Percentiles rank a stretch among this genome's conserved stretches.
phyloP scores from a whole-genome alignment of 768 basidiomycete species.

The Lactarius sp. region DNA sequence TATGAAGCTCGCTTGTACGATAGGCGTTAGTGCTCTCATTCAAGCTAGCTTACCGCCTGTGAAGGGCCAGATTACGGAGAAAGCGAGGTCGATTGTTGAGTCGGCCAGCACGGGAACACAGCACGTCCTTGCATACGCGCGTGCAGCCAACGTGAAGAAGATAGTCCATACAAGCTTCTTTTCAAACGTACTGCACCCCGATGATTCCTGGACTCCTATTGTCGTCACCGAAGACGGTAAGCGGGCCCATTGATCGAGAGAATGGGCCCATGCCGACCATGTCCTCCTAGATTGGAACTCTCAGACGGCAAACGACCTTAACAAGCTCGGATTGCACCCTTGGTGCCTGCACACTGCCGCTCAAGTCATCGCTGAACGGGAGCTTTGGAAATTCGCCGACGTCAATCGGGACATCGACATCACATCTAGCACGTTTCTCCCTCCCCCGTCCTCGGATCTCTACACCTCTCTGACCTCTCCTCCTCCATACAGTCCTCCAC shows the following conservation, averaged over 20 bases:
- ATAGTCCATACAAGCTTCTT: slow-evolving; percentile 12
- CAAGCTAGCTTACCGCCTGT: background rate
- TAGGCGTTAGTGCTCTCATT: slow-evolving; percentile 8
- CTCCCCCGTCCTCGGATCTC: too few species aligned
- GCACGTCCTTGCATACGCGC: slow-evolving; percentile 9
- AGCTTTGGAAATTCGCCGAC: slow-evolving; percentile 19
- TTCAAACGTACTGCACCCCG: slow-evolving; percentile 13
- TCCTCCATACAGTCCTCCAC: slow-evolving; percentile 3
- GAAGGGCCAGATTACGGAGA: background rate
- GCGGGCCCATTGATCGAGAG: background rate
- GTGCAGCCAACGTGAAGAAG: slow-evolving; percentile 13
- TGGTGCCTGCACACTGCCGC: slow-evolving; percentile 17
- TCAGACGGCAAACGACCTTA: slow-evolving; percentile 7
- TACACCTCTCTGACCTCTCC: background rate
- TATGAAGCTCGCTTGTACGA: background rate
- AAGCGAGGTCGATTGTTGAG: background rate
- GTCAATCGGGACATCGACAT: slow-evolving; percentile 14
- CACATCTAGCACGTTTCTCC: slow-evolving; percentile 15
- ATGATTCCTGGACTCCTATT: slow-evolving; percentile 18
- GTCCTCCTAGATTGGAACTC: slow-evolving; percentile 17
- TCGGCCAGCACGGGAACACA: slow-evolving; percentile 8
- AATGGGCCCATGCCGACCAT: background rate
- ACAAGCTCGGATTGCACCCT: slow-evolving; percentile 19
- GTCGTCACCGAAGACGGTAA: slow-evolving; percentile 15
- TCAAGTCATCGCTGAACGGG: slow-evolving; percentile 20